Base-by-base conservation (phyloP, 2,329 filamentous ascomycete genomes). In the Epicoccum nigrum region DNA sequence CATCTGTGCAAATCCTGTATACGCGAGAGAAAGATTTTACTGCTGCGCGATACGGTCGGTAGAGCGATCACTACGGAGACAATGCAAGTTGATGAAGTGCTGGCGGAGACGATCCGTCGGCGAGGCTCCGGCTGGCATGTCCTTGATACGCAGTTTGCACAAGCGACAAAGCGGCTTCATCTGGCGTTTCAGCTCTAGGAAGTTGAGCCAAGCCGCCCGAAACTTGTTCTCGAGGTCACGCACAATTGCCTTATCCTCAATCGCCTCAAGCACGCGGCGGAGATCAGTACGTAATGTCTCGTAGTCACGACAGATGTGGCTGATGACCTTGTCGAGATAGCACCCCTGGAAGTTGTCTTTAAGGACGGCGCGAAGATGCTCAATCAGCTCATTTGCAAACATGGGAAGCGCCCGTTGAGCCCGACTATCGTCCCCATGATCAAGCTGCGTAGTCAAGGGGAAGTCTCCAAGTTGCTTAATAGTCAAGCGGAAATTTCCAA, bases 171-270 rank as follows among this genome's bases (percentile, higher is more conserved):
- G 33, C 21, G 37, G 11, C 19, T 16, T 44, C 39, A 48, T 52
- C 20, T 54, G 51, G 16, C 42, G 49, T 28, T 45, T 52, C 20
- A 20, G 7, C 7, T 56, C 37, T 6, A 50, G 6, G 13, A 47
- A 52, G n/a, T 32, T 40, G 16, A 48, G 44, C 46, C 46, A 58
- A 4, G 30, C 17, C 5, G 28, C 23, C 23, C 34, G 33, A 31
- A 41, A 54, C 21, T n/a, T n/a, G n/a, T 46, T 40, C 45, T 54
- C 51, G 6, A 57, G 33, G 9, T 34, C 34, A 9, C 31, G 47
- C 12, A 28, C 23, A 15, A 38, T n/a, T 8, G 31, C 35, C 19
- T 51, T 58, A 7, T 56, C 45, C 12, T 53, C 37, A n/a, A 56
- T 45, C 11, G 20, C 33, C 11, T 45, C 41, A 15, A 41, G 40